A percentile compares a stretch with the other conserved stretches of the same genome.
These are phyloP conservation scores for Pythium guiyangense DNA, from an alignment of 352 stramenopile genomes.

Conservation along the genomic window DNA sequence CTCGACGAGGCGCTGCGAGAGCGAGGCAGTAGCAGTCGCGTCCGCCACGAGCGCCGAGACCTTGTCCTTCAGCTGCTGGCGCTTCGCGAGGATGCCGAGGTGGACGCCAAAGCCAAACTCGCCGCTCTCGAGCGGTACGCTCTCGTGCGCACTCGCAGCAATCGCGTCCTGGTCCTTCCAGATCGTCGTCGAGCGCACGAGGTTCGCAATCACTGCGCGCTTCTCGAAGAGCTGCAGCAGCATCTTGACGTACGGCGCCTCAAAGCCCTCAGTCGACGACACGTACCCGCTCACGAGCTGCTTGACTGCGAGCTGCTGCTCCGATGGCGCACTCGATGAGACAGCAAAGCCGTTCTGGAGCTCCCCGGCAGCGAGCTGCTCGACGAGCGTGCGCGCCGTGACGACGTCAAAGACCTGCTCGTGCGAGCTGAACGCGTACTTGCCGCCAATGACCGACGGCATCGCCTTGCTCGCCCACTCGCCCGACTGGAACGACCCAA, in stretches of 20 bases:
- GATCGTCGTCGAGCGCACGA: conserved; percentile 59
- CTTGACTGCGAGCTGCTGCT: conserved; percentile 18
- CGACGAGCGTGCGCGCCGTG: conserved; percentile 68
- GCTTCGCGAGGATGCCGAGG: conserved; percentile 62
- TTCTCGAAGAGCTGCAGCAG: conserved; percentile 73
- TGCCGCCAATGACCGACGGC: conserved; percentile 74
- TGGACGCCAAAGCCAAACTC: conserved; percentile 77
- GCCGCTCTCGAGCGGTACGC: conserved; percentile 46
- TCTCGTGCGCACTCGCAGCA: conserved; percentile 15
- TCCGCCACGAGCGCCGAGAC: conserved; percentile 36
- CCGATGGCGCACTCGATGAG: conserved; percentile 20
- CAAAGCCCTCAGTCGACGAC: conserved; percentile 52
- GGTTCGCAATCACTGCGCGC: conserved; percentile 65
- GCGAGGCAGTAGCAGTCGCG: conserved; percentile 13
- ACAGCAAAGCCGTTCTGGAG: conserved; percentile 73
- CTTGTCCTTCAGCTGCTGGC: conserved; percentile 65
- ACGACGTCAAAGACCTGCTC: conserved; percentile 82
- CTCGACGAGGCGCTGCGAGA: conserved; percentile 43
- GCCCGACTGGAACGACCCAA: conserved; percentile 84
- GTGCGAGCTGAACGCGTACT: conserved; percentile 65
- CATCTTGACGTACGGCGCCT: conserved; percentile 79
- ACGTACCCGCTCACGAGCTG: conserved; percentile 54
- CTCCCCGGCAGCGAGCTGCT: conserved; percentile 55
- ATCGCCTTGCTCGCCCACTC: conserved; percentile 49
- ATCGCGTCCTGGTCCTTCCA: conserved; percentile 54